These are phyloP conservation scores for Smittium culicis DNA, from an alignment of 371 early-diverging fungal species.

Conservation along the genomic window DNA sequence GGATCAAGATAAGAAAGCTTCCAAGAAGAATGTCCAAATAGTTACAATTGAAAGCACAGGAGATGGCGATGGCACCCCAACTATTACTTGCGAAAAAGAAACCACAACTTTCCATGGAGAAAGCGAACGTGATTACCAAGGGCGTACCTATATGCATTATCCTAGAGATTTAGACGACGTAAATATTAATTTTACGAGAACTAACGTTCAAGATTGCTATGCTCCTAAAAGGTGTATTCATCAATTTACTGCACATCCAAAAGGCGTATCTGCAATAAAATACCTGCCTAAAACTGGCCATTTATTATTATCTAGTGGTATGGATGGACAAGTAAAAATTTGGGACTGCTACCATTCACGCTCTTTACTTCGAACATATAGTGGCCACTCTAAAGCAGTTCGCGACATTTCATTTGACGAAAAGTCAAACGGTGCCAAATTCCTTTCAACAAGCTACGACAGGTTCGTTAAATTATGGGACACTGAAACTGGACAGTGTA, in stretches of 20 bases:
- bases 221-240: constrained; percentile 74
- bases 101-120: constrained; percentile 34
- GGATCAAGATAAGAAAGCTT: neutral
- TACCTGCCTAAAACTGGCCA: constrained; percentile 86
- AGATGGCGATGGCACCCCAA: constrained; percentile 9
- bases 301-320: constrained; percentile 72
- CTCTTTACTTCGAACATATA: constrained; percentile 62
- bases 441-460: constrained; percentile 84
- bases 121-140: constrained; percentile 72
- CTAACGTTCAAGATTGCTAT: constrained; percentile 65
- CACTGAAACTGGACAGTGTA: constrained; percentile 88
- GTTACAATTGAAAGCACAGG: constrained; percentile 4
- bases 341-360: constrained; percentile 91
- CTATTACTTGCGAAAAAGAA: constrained; percentile 19
- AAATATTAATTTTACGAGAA: constrained; percentile 47
- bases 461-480: constrained; percentile 90
- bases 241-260: constrained; percentile 86
- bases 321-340: constrained; percentile 88
- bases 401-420: constrained; percentile 82
- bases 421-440: constrained; percentile 51
- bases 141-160: constrained; percentile 87
- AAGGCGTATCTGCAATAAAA: constrained; percentile 79
- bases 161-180: constrained; percentile 66
- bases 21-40: neutral
- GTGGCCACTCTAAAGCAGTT: constrained; percentile 86